These are phyloP conservation scores for Mortierella alpina DNA, from an alignment of 192 early-diverging fungal genomes.

Conservation along the genomic window DNA sequence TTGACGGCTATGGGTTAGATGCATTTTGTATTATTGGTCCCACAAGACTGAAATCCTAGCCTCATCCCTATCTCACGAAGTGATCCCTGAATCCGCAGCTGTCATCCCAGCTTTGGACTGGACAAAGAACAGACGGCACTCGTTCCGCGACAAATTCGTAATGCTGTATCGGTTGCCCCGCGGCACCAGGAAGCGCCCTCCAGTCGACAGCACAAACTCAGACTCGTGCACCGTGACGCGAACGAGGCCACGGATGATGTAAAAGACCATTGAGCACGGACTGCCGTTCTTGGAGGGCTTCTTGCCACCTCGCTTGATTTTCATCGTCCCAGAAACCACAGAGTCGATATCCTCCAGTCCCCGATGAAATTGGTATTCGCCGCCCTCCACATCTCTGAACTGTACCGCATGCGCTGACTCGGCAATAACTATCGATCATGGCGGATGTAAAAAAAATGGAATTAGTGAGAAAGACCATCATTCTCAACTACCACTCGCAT, in stretches of 20 bases:
- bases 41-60: no score
- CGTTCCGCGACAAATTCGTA: slow-evolving; percentile 19
- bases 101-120: slow-evolving; percentile 5
- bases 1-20: no score
- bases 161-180: slow-evolving; percentile 25
- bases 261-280: slow-evolving; percentile 20
- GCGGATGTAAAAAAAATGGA: background rate
- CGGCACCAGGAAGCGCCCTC: slow-evolving; percentile 25
- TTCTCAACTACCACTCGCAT: background rate
- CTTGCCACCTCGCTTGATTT: slow-evolving; percentile 3
- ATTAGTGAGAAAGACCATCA: background rate
- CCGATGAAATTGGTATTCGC: slow-evolving; percentile 29
- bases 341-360: slow-evolving; percentile 26
- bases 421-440: slow-evolving; percentile 7
- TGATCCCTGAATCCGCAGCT: background rate
- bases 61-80: no score
- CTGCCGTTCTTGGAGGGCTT: slow-evolving; percentile 7
- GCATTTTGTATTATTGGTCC: no score
- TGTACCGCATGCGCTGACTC: slow-evolving; percentile 1
- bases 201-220: slow-evolving; percentile 29
- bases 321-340: slow-evolving; percentile 29
- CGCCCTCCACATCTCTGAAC: slow-evolving; percentile 22
- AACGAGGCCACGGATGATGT: slow-evolving; percentile 10
- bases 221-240: slow-evolving; percentile 24
- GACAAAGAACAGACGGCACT: slow-evolving; percentile 25